Evolutionary conservation across 441 rosid species (phyloP).

Genomic region (Aquilaria agallochum): DNA sequence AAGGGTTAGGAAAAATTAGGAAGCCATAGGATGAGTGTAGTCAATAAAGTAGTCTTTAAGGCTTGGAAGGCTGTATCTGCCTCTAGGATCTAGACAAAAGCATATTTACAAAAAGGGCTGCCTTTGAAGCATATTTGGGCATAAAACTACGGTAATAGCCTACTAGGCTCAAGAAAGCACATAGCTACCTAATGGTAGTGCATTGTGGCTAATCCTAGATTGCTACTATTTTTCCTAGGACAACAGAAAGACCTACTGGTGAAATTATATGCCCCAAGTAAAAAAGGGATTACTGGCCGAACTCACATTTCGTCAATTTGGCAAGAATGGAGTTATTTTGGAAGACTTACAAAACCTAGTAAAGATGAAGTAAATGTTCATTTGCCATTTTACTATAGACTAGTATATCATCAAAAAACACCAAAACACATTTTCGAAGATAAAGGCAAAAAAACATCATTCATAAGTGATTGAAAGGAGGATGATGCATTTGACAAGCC

Average conservation of each 20-base stretch:
- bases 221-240: background rate
- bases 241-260: background rate
- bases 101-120: background rate
- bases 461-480: background rate
- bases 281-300: background rate
- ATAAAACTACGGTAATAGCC: slow-evolving; percentile 9
- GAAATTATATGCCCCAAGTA: background rate
- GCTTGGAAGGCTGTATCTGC: no score
- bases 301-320: background rate
- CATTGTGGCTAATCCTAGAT: background rate
- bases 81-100: no score
- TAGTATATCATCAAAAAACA: background rate
- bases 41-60: no score
- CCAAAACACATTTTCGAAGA: background rate
- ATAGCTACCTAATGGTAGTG: background rate
- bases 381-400: background rate
- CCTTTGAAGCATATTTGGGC: background rate
- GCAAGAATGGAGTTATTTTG: background rate
- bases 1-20: no score
- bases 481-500: background rate
- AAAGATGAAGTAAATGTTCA: background rate
- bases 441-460: background rate
- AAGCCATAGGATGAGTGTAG: no score
- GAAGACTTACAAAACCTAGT: background rate
- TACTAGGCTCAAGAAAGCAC: slow-evolving; percentile 2